A percentile compares a stretch with the other conserved stretches of the same genome.
phyloP scores from a whole-genome alignment of 495 filamentous ascomycete genomes.

The Aspergillus baeticus region DNA sequence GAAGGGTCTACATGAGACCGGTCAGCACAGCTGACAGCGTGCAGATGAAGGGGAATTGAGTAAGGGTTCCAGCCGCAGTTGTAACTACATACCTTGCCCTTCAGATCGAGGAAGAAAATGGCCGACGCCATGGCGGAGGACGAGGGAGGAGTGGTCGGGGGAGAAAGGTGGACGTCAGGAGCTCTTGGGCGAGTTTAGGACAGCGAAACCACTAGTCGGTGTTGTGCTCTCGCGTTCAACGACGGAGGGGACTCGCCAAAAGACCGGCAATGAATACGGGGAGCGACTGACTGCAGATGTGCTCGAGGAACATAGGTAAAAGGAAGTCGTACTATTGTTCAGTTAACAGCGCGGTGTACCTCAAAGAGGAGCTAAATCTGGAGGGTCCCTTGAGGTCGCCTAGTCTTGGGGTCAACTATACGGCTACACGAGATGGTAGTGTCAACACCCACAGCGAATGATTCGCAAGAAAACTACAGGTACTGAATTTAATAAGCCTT shows the following conservation, averaged over 20 bases:
- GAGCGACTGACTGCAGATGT: background rate
- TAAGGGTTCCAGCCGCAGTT: background rate
- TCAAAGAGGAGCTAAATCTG: background rate
- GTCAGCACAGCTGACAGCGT: slow-evolving; percentile 29
- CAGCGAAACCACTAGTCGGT: slow-evolving; percentile 24
- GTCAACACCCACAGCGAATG: background rate
- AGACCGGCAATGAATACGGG: background rate
- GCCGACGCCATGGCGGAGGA: slow-evolving; percentile 83
- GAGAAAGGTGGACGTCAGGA: slow-evolving; percentile 11
- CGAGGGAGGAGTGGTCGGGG: slow-evolving; percentile 9
- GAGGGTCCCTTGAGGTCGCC: background rate
- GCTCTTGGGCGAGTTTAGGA: slow-evolving; percentile 18
- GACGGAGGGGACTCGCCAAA: background rate
- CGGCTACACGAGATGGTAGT: background rate
- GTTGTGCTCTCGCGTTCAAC: background rate
- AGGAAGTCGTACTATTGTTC: background rate
- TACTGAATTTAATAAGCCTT: too few relatives aligned
- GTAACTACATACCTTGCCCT: slow-evolving; percentile 84
- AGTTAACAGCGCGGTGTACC: background rate
- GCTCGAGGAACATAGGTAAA: background rate
- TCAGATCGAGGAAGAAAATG: slow-evolving; percentile 97
- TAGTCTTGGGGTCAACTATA: background rate
- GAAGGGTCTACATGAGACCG: slow-evolving; percentile 68
- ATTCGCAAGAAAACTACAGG: background rate
- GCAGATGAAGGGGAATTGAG: slow-evolving; percentile 3